Evolutionary conservation across 495 filamentous ascomycete genomes (phyloP), one percentile per base, ranked within the genome.

Genomic region (Venustampulla echinocandica): DNA sequence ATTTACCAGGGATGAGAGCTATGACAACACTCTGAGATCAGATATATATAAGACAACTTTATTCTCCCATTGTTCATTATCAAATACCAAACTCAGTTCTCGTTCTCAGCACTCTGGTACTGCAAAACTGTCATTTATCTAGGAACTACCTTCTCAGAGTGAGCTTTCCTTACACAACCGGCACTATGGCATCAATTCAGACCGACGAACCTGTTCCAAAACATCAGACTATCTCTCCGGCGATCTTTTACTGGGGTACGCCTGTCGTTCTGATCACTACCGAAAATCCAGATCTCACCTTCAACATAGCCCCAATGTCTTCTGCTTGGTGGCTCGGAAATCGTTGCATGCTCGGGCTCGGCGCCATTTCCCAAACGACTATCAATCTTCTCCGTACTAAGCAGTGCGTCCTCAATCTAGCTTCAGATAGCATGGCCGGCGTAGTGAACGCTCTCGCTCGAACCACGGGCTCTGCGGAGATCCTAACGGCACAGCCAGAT

Each of bases 161-260:
- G 17, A 21, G 13, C 44, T 47, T 9, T 45, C 38, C 13, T 10
- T 23, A 38, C 17, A 7, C 7, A 30, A 47, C 18, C 33, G 28
- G 7, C 23, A 48, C 21, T 21, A 48, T 48, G 46, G 37, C 4
- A 34, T 48, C 46, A 42, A 27, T 38, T 21, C 44, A 47, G 34
- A 25, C 32, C 21, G 22, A 22, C 46, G 2, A 32, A 2, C 5
- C 14, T 9, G 23, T 37, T 28, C 4, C 35, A 10, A 50, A 44
- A 15, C 64, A 67, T 49, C 48, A 46, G 14, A 54, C 62, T 36
- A 69, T 72, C 50, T 58, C 61, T 27, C 69, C 69, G 1, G 65
- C 68, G n/a, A 70, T 70, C 24, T 46, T 68, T 44, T 72, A 70
- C 59, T 64, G 61, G 67, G 69, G 68, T 42, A 72, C 66, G 1